Conservation (phyloP, 2,329 filamentous ascomycete genomes). For the Beauveria medogensis region DNA sequence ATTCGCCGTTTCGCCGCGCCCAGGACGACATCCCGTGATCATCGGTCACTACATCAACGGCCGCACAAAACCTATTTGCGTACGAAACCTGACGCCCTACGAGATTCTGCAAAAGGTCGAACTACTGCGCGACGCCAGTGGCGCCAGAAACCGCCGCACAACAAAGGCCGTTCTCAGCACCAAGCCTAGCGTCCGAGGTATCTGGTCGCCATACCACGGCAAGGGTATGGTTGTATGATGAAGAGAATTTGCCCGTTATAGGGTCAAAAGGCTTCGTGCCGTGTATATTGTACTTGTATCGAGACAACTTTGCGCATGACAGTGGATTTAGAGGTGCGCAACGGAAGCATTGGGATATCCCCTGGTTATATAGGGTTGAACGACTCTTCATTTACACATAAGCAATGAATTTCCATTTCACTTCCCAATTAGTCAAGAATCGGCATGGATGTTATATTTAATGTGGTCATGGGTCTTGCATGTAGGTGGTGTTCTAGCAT, state of each 20-base stretch:
- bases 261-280: slow-evolving; percentile 1
- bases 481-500: slow-evolving; percentile 13
- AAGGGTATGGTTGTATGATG: slow-evolving; percentile 42
- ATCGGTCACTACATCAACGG: slow-evolving; percentile 92
- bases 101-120: slow-evolving; percentile 76
- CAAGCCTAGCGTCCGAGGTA: slow-evolving; percentile 58
- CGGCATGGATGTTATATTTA: neutral
- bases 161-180: slow-evolving; percentile 58
- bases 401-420: slow-evolving; percentile 5
- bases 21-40: slow-evolving; percentile 82
- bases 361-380: slow-evolving; percentile 8
- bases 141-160: slow-evolving; percentile 60
- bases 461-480: neutral
- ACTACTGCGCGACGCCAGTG: slow-evolving; percentile 64
- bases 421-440: neutral
- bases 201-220: slow-evolving; percentile 65
- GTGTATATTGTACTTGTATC: slow-evolving; percentile 11
- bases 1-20: slow-evolving; percentile 82
- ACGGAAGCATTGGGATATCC: slow-evolving; percentile 9
- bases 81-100: slow-evolving; percentile 73
- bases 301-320: neutral
- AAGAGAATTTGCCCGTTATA: slow-evolving; percentile 15
- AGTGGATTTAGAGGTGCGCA: slow-evolving; percentile 7
- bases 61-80: slow-evolving; percentile 74
- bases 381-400: slow-evolving; percentile 8